Conservation (phyloP, 805 yeast genomes). For the Ogataea sp. region DNA sequence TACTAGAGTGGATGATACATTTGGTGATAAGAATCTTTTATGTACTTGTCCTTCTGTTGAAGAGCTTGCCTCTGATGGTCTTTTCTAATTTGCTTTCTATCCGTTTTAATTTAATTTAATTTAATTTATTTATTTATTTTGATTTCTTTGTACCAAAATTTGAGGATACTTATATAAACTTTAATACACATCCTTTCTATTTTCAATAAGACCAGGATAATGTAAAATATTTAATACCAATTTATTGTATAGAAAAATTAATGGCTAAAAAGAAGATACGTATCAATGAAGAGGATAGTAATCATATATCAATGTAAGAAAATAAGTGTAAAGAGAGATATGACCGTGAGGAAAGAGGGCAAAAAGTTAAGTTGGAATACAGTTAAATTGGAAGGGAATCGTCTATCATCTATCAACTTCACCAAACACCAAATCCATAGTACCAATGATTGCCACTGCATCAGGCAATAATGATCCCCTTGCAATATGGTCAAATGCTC, state of each 20-base stretch:
- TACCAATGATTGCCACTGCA: constrained; percentile 90
- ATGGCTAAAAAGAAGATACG: neutral
- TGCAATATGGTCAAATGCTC: constrained; percentile 79
- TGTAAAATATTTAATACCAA: neutral
- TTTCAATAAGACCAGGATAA: no score
- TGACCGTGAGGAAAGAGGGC: no score
- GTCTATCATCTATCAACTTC: constrained; percentile 83
- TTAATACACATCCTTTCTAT: no score
- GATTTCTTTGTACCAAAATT: no score
- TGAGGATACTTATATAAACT: no score
- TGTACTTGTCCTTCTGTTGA: constrained; percentile 92
- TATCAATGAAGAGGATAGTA: neutral
- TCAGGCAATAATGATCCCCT: constrained; percentile 86
- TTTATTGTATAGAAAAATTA: neutral
- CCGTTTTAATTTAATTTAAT: neutral
- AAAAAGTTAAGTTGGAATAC: no score
- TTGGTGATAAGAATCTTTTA: constrained; percentile 85
- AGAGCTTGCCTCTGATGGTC: constrained; percentile 39
- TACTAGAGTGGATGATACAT: constrained; percentile 87
- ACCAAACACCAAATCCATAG: constrained; percentile 92
- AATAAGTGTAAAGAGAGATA: no score
- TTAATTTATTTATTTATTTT: no score
- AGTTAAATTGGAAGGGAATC: no score
- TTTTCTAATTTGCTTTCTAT: neutral
- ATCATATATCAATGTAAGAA: neutral